Base-by-base conservation (phyloP, 352 stramenopile species). In the Phytopythium litorale region DNA sequence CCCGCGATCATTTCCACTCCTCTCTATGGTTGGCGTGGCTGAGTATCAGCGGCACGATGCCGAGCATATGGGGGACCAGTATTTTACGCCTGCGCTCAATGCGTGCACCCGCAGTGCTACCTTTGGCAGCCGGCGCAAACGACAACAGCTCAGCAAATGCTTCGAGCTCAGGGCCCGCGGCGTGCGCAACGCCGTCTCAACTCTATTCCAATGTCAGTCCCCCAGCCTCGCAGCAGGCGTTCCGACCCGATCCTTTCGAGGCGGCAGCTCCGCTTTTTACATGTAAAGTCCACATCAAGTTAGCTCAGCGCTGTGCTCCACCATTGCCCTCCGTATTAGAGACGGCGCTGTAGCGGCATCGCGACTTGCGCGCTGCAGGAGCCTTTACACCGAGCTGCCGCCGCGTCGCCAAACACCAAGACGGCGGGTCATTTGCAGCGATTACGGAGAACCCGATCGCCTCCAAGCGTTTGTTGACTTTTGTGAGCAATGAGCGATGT, bases 231-330 rank as follows among this genome's bases (percentile, higher is more conserved):
- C 8, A 16, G 9, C 23, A 35, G 7, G 21, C 46, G 46, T 25
- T 53, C 46, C 46, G 23, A 53, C 15, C 46, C 46, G 46, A 53
- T 53, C 46, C 15, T 53, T 21, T 33, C 46, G 46, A 53, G 46
- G 6, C 46, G 12, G 21, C 23, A 25, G 21, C 46, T 25, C 46
- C 11, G 23, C 46, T 21, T 53, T 53, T 35, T 53, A 53, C 46
- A 53, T 53, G 46, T 53, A 53, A 35, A 53, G 32, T 53, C 16
- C 23, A 19, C 25, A 15, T n/a, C 42, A 49, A 49, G 19, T 25
- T 25, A n/a, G 38, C 38, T 7, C 13, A n/a, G 16, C 15, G 13
- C 1, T 45, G 38, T 45, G 42, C 19, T 46, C 5, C 12, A 15
- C 19, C 2, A 18, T 49, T 15, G 6, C 42, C 7, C 12, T 28